Base-by-base conservation (phyloP, 345 rosid genomes). In the Citropsis articulata region DNA sequence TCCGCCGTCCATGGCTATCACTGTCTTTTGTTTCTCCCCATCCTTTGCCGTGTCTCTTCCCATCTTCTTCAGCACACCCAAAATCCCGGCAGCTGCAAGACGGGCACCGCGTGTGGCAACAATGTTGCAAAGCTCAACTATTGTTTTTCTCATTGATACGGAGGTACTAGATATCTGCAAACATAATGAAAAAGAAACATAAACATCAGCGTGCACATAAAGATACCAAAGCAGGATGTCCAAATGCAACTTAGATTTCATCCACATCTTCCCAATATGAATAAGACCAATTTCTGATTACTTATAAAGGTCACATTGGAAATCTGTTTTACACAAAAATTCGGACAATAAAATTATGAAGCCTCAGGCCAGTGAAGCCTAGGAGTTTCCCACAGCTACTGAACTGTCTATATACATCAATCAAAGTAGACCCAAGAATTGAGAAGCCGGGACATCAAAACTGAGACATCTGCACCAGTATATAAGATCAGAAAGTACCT, bases 1-100 rank as follows among this genome's bases (percentile, higher is more conserved):
- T 30, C 97, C 97, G 72, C 97, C 97, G 18, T 93, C 97, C 90
- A 93, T 73, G 45, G 95, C 97, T 62, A 93, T 81, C 36, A 90
- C 94, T 1, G 93, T 84, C 79, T 68, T 90, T 81, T 87, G 91
- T 13, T 67, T 75, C 71, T 87, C 95, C 22, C 87, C 94, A 1
- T 87, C 90, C 81, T 84, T 90, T 33, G 75, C 10, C 0, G 81
- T 28, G 74, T 93, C 97, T 81, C 85, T 91, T 78, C 97, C 95
- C 77, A 87, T 79, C 83, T 93, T 93, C 92, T 90, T 93, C 63
- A 93, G 82, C 72, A 93, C 87, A 70, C 91, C 93, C 40, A 88
- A 80, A 78, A 93, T 82, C 69, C 97, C 97, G 14, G 95, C 97
- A 68, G 97, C 94, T 2, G 97, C 84, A 14, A 90, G 86, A 60